phyloP scores from a whole-genome alignment of 2,329 filamentous ascomycete species.

The Pyrenophora tritici-repentis region DNA sequence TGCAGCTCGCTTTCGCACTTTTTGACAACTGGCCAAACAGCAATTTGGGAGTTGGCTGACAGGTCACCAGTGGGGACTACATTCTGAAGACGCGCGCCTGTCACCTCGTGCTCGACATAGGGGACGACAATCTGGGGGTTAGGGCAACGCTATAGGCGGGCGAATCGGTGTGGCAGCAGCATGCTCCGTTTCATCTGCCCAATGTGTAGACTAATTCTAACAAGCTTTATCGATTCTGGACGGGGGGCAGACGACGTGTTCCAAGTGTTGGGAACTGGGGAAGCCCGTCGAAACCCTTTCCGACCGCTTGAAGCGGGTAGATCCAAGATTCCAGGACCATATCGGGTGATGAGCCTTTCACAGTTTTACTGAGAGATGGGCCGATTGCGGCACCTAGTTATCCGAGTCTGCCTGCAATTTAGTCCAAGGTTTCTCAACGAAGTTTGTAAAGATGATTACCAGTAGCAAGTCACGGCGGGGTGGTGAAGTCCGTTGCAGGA shows the following conservation, averaged over 20 bases:
- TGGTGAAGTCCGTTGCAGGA: conserved; percentile 12
- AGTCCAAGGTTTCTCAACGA: conserved; percentile 9
- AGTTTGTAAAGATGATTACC: conserved; percentile 5
- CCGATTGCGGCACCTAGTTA: conserved; percentile 4
- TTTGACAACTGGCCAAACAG: conserved; percentile 1
- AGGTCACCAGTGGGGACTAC: conserved; percentile 1
- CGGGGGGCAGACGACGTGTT: conserved; percentile 12
- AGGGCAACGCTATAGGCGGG: conserved; percentile 12
- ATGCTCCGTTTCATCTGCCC: conserved; percentile 25
- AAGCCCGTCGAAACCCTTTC: conserved; percentile 13
- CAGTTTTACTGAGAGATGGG: conserved; percentile 6
- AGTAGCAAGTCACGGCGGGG: conserved; percentile 11
- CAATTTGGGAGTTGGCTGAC: conserved; percentile 8
- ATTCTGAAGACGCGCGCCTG: not conserved
- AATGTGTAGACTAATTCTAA: conserved; percentile 25
- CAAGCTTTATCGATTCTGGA: conserved; percentile 39
- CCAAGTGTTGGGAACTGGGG: conserved; percentile 22
- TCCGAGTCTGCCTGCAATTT: not conserved
- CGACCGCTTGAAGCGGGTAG: conserved; percentile 7
- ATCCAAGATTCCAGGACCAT: conserved; percentile 14
- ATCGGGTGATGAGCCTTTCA: conserved; percentile 7
- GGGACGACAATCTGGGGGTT: conserved; percentile 3
- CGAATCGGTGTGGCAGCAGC: conserved; percentile 16
- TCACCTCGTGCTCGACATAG: conserved; percentile 2
- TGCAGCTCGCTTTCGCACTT: conserved; percentile 7